Conservation (phyloP, 305 asterid genomes). For the Fraxinus baroniana region DNA sequence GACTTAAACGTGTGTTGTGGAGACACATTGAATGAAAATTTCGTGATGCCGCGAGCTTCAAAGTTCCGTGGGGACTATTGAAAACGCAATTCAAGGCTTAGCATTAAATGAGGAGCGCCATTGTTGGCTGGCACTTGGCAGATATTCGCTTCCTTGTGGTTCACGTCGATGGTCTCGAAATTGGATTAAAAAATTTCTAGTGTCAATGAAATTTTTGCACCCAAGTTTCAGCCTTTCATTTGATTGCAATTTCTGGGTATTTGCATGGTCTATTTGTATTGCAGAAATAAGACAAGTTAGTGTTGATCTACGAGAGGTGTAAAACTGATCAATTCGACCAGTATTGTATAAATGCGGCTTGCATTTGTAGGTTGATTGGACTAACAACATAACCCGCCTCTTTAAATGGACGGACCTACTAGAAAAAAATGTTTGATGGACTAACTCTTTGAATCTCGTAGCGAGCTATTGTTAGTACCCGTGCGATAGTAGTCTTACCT, state of each 20-base stretch:
- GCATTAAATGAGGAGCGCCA: neutral
- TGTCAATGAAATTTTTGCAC: neutral
- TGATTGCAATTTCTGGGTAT: neutral
- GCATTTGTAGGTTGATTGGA: neutral
- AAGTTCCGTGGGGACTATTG: neutral
- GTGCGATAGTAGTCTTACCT: neutral
- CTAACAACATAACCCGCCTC: neutral
- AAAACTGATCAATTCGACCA: neutral
- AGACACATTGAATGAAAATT: neutral
- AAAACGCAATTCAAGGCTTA: neutral
- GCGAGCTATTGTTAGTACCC: neutral
- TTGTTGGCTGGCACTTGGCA: neutral
- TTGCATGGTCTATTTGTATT: neutral
- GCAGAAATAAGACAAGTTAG: neutral
- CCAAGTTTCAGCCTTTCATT: neutral
- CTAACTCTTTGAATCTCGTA: too few species aligned
- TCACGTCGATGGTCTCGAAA: neutral
- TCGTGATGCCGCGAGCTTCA: neutral
- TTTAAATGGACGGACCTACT: too few species aligned
- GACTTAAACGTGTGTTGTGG: neutral
- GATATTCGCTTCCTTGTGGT: neutral
- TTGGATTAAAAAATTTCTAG: neutral
- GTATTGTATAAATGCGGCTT: neutral
- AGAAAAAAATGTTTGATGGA: too few species aligned
- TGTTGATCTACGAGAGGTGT: neutral